Conservation (phyloP, 2,329 filamentous ascomycete genomes). For the Venturia oleaginea region DNA sequence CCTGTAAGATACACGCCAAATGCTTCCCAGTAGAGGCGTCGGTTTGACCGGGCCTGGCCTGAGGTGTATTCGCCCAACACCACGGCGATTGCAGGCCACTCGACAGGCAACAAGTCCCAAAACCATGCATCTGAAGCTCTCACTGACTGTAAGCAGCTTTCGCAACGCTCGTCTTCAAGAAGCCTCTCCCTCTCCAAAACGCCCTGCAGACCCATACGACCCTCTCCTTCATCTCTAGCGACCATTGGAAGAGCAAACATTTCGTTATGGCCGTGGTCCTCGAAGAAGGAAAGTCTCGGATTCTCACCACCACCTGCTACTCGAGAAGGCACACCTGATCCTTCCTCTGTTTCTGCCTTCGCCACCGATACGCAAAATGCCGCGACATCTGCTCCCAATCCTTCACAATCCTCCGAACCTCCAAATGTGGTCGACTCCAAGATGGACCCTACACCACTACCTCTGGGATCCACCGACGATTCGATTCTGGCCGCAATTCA, state of each 20-base stretch:
- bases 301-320: not conserved
- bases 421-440: not conserved
- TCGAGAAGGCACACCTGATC: not conserved
- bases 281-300: not conserved
- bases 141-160: not conserved
- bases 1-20: not conserved
- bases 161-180: not conserved
- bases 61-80: not conserved
- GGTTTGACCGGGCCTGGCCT: not conserved
- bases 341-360: not conserved
- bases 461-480: not conserved
- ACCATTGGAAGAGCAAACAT: not conserved
- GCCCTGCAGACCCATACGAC: not conserved
- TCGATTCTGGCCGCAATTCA: not conserved
- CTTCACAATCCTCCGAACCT: not conserved
- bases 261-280: constrained; percentile 5
- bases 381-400: not conserved
- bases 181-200: not conserved
- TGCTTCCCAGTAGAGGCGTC: constrained; percentile 9
- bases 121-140: not conserved
- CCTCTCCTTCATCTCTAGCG: not conserved
- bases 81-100: not conserved
- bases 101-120: not conserved
- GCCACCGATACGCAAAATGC: not conserved
- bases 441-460: not conserved